Percentiles rank a stretch among this genome's conserved stretches.
phyloP scores from a whole-genome alignment of 2,329 filamentous ascomycete genomes.

The Camptophora hylomeconis region DNA sequence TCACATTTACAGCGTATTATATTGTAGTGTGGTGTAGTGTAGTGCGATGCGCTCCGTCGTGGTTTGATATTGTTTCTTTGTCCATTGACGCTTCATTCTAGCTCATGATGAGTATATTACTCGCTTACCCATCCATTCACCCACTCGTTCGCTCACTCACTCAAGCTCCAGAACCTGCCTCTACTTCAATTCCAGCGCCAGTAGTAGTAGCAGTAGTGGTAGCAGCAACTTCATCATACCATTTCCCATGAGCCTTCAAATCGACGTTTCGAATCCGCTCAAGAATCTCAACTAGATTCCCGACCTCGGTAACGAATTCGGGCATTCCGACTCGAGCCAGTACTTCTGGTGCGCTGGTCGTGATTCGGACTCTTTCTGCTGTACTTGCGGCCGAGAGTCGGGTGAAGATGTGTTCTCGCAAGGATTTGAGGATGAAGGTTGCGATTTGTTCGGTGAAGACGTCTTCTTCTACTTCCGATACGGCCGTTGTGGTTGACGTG shows the following conservation, averaged over 20 bases:
- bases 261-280: conserved; percentile 46
- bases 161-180: no score
- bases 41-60: no score
- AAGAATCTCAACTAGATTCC: conserved; percentile 45
- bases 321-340: conserved; percentile 47
- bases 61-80: no score
- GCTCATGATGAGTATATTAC: no score
- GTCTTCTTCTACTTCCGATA: conserved; percentile 14
- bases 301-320: conserved; percentile 48
- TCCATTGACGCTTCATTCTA: no score
- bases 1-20: no score
- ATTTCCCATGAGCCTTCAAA: conserved; percentile 41
- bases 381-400: conserved; percentile 48
- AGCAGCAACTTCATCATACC: conserved; percentile 40
- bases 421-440: conserved; percentile 45
- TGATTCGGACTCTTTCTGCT: conserved; percentile 44
- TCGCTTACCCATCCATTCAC: no score
- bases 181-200: no score
- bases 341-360: conserved; percentile 44
- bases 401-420: conserved; percentile 41
- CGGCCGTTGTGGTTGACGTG: no score
- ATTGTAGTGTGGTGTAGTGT: no score
- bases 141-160: no score
- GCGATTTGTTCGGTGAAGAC: conserved; percentile 48
- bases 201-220: no score